A percentile compares a stretch with the other conserved stretches of the same genome.
phyloP scores from a whole-genome alignment of 2,329 filamentous ascomycete species.

The Cladosporium sp. region DNA sequence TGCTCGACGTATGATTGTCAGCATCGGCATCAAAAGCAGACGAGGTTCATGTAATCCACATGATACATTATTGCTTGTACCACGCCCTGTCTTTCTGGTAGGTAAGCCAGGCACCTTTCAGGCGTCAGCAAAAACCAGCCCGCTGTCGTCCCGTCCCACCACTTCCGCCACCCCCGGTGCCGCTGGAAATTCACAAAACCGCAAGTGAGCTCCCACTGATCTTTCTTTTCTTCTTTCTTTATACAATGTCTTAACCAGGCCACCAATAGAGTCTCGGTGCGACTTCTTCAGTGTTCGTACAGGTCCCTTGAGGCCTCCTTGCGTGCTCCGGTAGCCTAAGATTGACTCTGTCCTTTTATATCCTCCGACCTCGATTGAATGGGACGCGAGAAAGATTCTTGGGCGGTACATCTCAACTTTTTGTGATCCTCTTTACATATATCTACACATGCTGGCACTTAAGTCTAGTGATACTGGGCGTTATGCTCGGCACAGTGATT shows the following conservation, averaged over 20 bases:
- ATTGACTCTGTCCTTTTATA: slow-evolving; percentile 59
- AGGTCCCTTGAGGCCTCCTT: slow-evolving; percentile 70
- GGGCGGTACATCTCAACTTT: slow-evolving; percentile 32
- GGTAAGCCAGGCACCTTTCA: too few relatives aligned
- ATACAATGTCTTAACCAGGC: slow-evolving; percentile 72
- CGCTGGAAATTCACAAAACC: slow-evolving; percentile 4
- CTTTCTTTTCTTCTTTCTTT: slow-evolving; percentile 43
- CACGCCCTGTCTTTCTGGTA: too few relatives aligned
- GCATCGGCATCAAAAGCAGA: too few relatives aligned
- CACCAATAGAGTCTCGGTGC: slow-evolving; percentile 99
- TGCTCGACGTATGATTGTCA: too few relatives aligned
- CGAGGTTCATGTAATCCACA: too few relatives aligned
- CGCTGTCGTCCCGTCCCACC: background rate
- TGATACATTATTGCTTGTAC: too few relatives aligned
- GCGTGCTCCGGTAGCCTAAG: slow-evolving; percentile 99
- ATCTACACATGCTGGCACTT: too few relatives aligned
- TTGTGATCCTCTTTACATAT: background rate
- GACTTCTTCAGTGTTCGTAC: slow-evolving; percentile 86
- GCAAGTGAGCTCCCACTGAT: slow-evolving; percentile 8
- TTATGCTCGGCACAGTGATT: background rate
- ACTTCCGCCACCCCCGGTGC: background rate
- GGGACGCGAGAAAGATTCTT: slow-evolving; percentile 39
- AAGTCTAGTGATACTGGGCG: too few relatives aligned
- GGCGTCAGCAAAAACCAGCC: background rate
- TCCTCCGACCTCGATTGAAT: slow-evolving; percentile 48